Base-by-base conservation (phyloP, 805 yeast species). In the Teunomyces tritomae region DNA sequence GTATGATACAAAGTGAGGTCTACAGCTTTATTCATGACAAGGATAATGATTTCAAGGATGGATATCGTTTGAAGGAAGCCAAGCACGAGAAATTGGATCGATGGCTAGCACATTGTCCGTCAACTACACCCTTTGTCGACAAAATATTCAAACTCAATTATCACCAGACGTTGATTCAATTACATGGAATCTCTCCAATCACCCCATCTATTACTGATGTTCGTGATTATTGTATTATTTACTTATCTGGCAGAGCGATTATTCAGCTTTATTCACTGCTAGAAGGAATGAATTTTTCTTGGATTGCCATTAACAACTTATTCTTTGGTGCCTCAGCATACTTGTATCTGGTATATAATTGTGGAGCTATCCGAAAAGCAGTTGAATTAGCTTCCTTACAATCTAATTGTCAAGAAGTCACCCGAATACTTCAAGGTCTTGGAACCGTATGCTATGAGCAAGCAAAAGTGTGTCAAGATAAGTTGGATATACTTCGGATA, bases 331-430 rank as follows among this genome's bases (percentile, higher is more conserved):
- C 40, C 8, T 37, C 40, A 20, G 40, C 40, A 26, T 37, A 37
- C 40, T 37, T 37, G 40, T 26, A 37, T 37, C 40, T 37, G 40
- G 40, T 37, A 37, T 37, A 37, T 29, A 37, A 37, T 26, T 37
- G 40, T 37, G 28, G 13, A 8, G 29, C 40, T 8, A 37, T 37
- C 11, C 40, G 40, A 3, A 9, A 9, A 5, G 17, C 6, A 9
- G 40, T 37, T 11, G 29, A 37, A 5, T 14, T 37, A n/a, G 6
- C 29, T 13, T n/a, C 27, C 7, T 11, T 37, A 26, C 40, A 37
- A 26, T 8, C 4, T 11, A n/a, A 37, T 26, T 37, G 40, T 9
- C 17, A 37, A 13, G 29, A 37, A 26, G 40, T 37, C 5, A 16
- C 28, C 7, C 29, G 26, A n/a, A 37, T 37, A 4, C 40, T 37